A percentile compares a stretch with the other conserved stretches of the same genome.
phyloP scores from a whole-genome alignment of 495 filamentous ascomycete genomes.

The Penicillium antarcticum region DNA sequence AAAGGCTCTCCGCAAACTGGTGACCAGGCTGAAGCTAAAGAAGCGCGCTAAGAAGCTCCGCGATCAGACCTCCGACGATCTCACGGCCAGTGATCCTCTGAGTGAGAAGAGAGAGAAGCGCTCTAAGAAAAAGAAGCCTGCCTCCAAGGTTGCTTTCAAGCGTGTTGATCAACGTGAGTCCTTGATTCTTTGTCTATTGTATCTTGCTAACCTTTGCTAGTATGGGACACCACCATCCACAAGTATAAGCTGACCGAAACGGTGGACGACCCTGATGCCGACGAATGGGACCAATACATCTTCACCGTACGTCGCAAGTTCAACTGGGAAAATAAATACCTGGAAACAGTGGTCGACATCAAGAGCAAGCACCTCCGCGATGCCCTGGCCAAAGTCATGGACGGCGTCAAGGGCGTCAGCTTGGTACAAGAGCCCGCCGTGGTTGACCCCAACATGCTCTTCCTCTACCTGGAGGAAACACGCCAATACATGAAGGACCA shows the following conservation, averaged over 20 bases:
- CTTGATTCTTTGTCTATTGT: background rate
- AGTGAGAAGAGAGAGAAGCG: constrained; percentile 15
- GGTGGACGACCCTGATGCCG: constrained; percentile 63
- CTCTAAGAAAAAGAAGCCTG: constrained; percentile 46
- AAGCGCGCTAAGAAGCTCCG: constrained; percentile 34
- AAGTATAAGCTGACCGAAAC: constrained; percentile 83
- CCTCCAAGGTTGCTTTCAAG: constrained; percentile 74
- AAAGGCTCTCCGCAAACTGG: constrained; percentile 45
- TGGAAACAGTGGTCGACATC: constrained; percentile 76
- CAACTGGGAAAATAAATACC: constrained; percentile 84
- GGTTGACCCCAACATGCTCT: constrained; percentile 83
- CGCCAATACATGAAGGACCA: constrained; percentile 62
- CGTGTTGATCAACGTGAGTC: constrained; percentile 72
- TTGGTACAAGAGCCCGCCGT: constrained; percentile 76
- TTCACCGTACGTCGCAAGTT: constrained; percentile 86
- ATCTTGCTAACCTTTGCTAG: constrained; percentile 19
- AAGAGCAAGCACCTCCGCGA: constrained; percentile 79
- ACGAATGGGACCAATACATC: constrained; percentile 80
- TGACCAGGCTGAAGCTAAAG: constrained; percentile 49
- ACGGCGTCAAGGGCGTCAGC: constrained; percentile 76
- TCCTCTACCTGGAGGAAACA: constrained; percentile 81
- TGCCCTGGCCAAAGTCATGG: constrained; percentile 70
- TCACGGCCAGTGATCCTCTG: constrained; percentile 4
- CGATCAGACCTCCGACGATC: constrained; percentile 24
- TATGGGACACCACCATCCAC: constrained; percentile 76